phyloP scores from a whole-genome alignment of 352 stramenopile genomes.

The Phytophthora hibernalis region DNA sequence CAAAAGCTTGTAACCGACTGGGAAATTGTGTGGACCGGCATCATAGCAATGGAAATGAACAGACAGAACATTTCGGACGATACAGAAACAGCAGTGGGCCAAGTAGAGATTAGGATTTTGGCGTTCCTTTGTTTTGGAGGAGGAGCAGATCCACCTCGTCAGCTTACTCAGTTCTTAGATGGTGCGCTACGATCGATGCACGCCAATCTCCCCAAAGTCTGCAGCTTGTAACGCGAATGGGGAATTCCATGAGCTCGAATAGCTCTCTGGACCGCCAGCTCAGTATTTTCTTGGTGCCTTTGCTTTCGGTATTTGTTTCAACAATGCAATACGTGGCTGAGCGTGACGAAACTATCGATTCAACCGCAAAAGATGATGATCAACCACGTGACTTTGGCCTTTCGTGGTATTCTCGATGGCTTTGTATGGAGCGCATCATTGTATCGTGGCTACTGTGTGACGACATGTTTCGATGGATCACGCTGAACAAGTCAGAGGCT shows the following conservation, averaged over 20 bases:
- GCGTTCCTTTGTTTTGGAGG: constrained; percentile 31
- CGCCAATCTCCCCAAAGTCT: constrained; percentile 21
- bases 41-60: constrained; percentile 6
- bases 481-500: constrained; percentile 47
- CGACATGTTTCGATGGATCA: constrained; percentile 83
- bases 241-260: background rate
- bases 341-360: background rate
- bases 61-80: background rate
- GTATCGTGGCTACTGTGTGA: constrained; percentile 61
- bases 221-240: constrained; percentile 7
- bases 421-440: constrained; percentile 43
- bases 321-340: constrained; percentile 10
- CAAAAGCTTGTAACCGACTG: constrained; percentile 7
- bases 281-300: constrained; percentile 52
- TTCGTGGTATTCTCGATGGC: constrained; percentile 35
- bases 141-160: background rate
- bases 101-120: constrained; percentile 41
- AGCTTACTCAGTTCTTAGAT: constrained; percentile 31
- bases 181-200: constrained; percentile 28
- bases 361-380: background rate
- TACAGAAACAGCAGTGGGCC: constrained; percentile 25
- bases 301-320: constrained; percentile 45
- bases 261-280: constrained; percentile 56
- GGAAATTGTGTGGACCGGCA: constrained; percentile 21
- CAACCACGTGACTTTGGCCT: background rate